A percentile compares a stretch with the other conserved stretches of the same genome.
Evolutionary conservation across 345 rosid species (phyloP).

Genomic region (Brassica napus): DNA sequence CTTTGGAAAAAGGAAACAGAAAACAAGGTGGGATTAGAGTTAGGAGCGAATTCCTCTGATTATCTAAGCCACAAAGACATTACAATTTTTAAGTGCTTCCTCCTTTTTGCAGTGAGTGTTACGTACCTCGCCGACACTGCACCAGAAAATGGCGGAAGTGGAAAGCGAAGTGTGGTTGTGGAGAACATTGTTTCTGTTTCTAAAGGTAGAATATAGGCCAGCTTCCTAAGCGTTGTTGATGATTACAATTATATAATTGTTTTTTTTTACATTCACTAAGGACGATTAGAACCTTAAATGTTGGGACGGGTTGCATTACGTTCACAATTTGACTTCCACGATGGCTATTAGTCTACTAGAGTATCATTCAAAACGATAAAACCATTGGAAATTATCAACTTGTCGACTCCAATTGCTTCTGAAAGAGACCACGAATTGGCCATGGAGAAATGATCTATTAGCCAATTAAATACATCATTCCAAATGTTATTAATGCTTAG

Average conservation of each 20-base stretch:
- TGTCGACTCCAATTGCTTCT: conserved; percentile 11
- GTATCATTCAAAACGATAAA: background rate
- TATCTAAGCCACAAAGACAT: too few species aligned
- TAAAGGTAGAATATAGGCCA: background rate
- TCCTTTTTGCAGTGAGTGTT: too few species aligned
- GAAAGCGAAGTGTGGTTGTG: background rate
- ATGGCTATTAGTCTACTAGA: background rate
- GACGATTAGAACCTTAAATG: conserved; percentile 7
- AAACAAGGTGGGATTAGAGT: background rate
- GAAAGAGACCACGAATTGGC: background rate
- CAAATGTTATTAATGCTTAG: conserved; percentile 22
- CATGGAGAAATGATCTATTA: conserved; percentile 1
- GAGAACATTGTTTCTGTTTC: background rate
- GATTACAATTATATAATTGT: background rate
- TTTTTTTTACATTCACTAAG: background rate
- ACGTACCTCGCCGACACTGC: background rate
- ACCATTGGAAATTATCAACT: background rate
- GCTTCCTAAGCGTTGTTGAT: background rate
- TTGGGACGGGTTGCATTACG: background rate
- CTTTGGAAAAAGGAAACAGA: background rate
- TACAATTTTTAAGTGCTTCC: too few species aligned
- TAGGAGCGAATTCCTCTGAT: background rate
- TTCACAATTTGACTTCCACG: conserved; percentile 12
- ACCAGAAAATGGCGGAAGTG: background rate
- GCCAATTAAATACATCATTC: conserved; percentile 3